Conservation (phyloP, 2,329 filamentous ascomycete genomes). For the Sporothrix phasma region DNA sequence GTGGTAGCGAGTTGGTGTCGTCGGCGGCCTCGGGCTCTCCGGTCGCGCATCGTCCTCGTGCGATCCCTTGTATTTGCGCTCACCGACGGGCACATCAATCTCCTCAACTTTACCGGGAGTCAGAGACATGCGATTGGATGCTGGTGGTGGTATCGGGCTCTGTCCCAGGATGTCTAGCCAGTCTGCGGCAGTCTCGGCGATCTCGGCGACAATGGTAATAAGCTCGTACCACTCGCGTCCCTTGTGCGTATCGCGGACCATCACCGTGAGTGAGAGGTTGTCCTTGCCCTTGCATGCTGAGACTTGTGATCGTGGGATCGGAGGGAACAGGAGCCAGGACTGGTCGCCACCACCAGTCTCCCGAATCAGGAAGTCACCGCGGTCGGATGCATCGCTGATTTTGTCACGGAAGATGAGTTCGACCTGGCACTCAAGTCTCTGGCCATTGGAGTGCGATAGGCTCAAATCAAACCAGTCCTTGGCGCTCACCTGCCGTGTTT, state of each 20-base stretch:
- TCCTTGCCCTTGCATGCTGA: constrained; percentile 70
- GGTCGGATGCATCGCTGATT: constrained; percentile 51
- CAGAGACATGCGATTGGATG: constrained; percentile 13
- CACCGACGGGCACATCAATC: constrained; percentile 31
- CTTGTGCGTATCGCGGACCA: constrained; percentile 57
- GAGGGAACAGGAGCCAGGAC: constrained; percentile 82
- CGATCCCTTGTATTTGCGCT: constrained; percentile 24
- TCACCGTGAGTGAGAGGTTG: constrained; percentile 65
- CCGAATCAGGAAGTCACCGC: constrained; percentile 83
- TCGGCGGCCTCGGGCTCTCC: not conserved
- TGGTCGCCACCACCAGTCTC: constrained; percentile 66
- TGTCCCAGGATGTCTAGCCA: constrained; percentile 73
- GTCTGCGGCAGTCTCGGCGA: constrained; percentile 68
- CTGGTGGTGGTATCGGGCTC: constrained; percentile 31
- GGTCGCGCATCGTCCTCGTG: not conserved
- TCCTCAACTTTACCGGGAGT: constrained; percentile 19
- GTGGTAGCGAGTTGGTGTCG: constrained; percentile 26
- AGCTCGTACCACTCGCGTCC: constrained; percentile 73
- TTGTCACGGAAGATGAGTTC: constrained; percentile 83
- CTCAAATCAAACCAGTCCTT: constrained; percentile 85
- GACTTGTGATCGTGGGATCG: constrained; percentile 60
- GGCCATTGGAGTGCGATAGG: constrained; percentile 77
- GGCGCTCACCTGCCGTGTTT: constrained; percentile 71
- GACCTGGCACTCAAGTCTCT: constrained; percentile 78
- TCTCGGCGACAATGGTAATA: constrained; percentile 64